These are phyloP conservation scores for Starmerella ratchasimensis DNA, from an alignment of 805 yeast species.

Conservation along the genomic window DNA sequence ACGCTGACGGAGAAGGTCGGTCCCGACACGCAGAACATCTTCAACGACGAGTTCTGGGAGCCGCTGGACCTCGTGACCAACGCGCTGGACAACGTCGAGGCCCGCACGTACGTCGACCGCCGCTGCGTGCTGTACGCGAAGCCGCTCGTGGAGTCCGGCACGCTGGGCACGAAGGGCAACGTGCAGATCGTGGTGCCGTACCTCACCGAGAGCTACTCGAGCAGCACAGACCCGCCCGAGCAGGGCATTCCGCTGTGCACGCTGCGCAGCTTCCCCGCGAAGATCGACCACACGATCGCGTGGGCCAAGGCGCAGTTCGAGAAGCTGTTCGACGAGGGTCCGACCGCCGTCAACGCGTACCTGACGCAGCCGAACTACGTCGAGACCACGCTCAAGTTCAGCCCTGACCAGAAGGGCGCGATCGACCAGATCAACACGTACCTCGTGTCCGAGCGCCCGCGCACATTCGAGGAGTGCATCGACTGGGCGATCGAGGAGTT, in stretches of 20 bases:
- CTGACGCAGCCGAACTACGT: conserved; percentile 85
- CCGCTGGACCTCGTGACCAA: conserved; percentile 79
- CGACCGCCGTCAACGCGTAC: conserved; percentile 84
- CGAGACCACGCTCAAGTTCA: conserved; percentile 79
- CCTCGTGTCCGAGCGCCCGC: conserved; percentile 68
- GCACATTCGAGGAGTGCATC: conserved; percentile 83
- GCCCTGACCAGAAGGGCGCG: conserved; percentile 80
- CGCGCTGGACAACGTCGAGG: conserved; percentile 95
- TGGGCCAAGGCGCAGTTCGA: conserved; percentile 96
- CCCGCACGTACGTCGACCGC: conserved; percentile 93
- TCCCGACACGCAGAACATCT: conserved; percentile 76
- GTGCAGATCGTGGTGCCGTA: conserved; percentile 92
- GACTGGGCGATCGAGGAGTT: conserved; percentile 89
- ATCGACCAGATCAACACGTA: conserved; percentile 60
- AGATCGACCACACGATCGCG: conserved; percentile 96
- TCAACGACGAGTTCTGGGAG: conserved; percentile 76
- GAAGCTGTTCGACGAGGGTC: conserved; percentile 80
- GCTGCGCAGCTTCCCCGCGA: conserved; percentile 90
- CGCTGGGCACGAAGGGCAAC: conserved; percentile 96
- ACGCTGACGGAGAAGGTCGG: conserved; percentile 81
- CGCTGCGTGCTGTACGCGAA: conserved; percentile 87
- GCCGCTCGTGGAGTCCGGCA: conserved; percentile 89
- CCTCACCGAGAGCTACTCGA: conserved; percentile 88
- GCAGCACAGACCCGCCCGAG: conserved; percentile 98
- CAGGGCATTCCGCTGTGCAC: conserved; percentile 96